Evolutionary conservation across 345 rosid genomes (phyloP).

Genomic region (Angophora floribunda): DNA sequence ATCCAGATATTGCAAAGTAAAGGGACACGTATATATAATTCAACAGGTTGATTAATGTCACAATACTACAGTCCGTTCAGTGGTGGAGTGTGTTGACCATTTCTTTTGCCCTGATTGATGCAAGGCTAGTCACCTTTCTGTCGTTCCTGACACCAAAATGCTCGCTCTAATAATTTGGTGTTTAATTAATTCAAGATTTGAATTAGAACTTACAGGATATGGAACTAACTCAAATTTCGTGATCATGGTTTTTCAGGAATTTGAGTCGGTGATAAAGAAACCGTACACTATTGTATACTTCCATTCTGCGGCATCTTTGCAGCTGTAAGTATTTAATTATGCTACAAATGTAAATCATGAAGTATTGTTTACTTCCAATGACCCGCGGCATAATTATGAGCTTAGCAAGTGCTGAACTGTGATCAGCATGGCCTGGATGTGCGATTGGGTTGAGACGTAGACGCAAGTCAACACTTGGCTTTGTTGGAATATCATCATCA

Average conservation of each 20-base stretch:
- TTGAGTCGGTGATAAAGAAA: constrained; percentile 39
- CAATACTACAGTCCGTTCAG: background rate
- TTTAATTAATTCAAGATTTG: background rate
- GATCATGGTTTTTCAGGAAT: constrained; percentile 22
- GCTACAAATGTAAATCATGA: background rate
- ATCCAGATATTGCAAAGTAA: background rate
- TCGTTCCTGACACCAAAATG: background rate
- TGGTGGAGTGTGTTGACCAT: background rate
- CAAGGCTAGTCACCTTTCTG: background rate
- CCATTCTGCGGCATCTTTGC: constrained; percentile 59
- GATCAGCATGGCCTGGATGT: background rate
- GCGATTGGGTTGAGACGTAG: background rate
- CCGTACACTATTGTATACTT: constrained; percentile 41
- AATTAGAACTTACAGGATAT: background rate
- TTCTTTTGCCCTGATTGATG: background rate
- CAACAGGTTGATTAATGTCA: background rate
- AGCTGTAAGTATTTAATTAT: constrained; percentile 53
- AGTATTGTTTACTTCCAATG: background rate
- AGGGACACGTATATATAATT: background rate
- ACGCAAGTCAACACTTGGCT: background rate
- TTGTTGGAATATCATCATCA: background rate
- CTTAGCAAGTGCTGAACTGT: background rate
- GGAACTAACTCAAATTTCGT: background rate
- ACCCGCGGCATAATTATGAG: background rate
- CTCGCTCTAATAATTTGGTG: background rate